Conservation (phyloP, 2,329 filamentous ascomycete genomes). For the Trichoderma arundinaceum region DNA sequence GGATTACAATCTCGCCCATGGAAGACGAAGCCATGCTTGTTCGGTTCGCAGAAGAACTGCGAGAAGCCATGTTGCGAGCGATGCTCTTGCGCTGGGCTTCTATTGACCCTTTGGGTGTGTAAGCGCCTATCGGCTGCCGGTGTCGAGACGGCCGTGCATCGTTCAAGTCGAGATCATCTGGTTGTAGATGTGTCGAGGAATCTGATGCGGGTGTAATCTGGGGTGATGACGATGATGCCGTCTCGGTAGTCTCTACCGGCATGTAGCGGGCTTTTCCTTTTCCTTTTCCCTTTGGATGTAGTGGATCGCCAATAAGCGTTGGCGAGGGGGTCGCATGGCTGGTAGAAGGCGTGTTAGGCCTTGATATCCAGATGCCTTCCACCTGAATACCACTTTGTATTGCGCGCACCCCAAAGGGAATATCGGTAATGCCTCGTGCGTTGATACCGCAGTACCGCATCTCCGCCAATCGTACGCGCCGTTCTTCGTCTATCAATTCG, state of each 20-base stretch:
- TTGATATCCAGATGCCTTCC: slow-evolving; percentile 81
- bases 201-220: slow-evolving; percentile 10
- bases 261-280: slow-evolving; percentile 33
- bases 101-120: background rate
- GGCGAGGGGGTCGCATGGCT: slow-evolving; percentile 38
- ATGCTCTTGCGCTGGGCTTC: slow-evolving; percentile 13
- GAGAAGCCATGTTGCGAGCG: slow-evolving; percentile 22
- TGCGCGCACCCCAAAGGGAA: slow-evolving; percentile 86
- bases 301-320: slow-evolving; percentile 36
- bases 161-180: background rate
- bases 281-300: slow-evolving; percentile 34
- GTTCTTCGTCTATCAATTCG: slow-evolving; percentile 69
- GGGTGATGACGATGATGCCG: background rate
- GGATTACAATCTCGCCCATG: slow-evolving; percentile 12
- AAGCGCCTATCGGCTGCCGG: background rate
- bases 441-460: slow-evolving; percentile 61
- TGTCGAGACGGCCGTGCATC: background rate
- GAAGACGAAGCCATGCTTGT: slow-evolving; percentile 25
- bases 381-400: slow-evolving; percentile 83
- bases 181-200: background rate
- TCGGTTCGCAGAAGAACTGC: slow-evolving; percentile 21
- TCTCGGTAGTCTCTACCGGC: slow-evolving; percentile 11
- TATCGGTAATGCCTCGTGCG: slow-evolving; percentile 55
- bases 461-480: slow-evolving; percentile 58
- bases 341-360: slow-evolving; percentile 50